These are phyloP conservation scores for Arthrobotrys conoides DNA, from an alignment of 2,329 filamentous ascomycete genomes.

Conservation along the genomic window DNA sequence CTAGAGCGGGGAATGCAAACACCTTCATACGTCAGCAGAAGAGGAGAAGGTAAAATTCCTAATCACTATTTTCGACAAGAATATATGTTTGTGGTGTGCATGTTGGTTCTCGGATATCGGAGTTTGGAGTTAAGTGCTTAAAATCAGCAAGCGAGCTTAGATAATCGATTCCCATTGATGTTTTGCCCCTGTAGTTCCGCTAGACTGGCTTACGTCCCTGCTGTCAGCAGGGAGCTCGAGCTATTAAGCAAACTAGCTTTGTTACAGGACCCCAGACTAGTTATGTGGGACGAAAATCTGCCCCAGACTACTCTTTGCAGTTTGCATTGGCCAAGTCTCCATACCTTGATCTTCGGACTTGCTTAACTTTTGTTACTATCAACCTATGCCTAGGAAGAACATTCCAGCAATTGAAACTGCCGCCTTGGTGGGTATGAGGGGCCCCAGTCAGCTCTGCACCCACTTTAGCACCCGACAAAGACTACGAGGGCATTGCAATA, in stretches of 20 bases:
- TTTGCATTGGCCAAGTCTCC: too few relatives aligned
- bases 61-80: neutral
- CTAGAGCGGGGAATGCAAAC: neutral
- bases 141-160: slow-evolving; percentile 4
- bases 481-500: neutral
- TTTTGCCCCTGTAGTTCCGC: neutral
- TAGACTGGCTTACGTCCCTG: slow-evolving; percentile 17
- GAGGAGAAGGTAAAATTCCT: neutral
- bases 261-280: too few relatives aligned
- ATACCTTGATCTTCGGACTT: too few relatives aligned
- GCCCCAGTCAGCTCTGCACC: too few relatives aligned
- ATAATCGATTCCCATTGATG: slow-evolving; percentile 8
- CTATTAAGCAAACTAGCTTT: neutral
- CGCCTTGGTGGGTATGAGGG: too few relatives aligned
- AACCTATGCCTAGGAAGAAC: too few relatives aligned
- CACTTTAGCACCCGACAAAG: too few relatives aligned
- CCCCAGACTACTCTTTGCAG: too few relatives aligned
- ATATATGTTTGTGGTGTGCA: too few relatives aligned
- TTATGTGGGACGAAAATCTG: too few relatives aligned
- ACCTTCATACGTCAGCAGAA: neutral
- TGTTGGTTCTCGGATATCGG: neutral
- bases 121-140: slow-evolving; percentile 13
- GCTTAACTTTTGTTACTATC: too few relatives aligned
- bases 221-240: slow-evolving; percentile 7
- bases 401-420: too few relatives aligned